A percentile compares a stretch with the other conserved stretches of the same genome.
These are phyloP conservation scores for Pyrenochaeta sp. DNA, from an alignment of 2,329 filamentous ascomycete species.

Conservation along the genomic window DNA sequence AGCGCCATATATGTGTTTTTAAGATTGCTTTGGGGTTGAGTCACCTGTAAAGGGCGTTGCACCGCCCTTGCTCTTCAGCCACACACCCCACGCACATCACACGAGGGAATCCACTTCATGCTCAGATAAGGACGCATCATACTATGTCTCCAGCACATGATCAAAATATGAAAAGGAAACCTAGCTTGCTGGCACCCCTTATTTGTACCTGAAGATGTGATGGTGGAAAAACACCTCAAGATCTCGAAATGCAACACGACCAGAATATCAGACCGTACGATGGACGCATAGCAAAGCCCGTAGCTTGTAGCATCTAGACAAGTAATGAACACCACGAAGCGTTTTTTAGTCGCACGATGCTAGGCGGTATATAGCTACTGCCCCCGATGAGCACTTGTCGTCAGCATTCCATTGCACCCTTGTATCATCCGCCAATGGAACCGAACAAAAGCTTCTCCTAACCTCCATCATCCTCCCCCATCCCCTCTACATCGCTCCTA, in stretches of 20 bases:
- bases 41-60: not conserved
- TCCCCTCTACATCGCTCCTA: not conserved
- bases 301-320: not conserved
- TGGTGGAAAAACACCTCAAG: too few relatives aligned
- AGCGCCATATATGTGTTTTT: not conserved
- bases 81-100: not conserved
- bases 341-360: not conserved
- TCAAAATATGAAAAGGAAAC: not conserved
- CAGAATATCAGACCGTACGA: not conserved
- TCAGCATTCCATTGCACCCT: slow-evolving; percentile 6
- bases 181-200: not conserved
- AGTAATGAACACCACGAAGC: not conserved
- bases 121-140: not conserved
- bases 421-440: slow-evolving; percentile 1
- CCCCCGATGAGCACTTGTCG: not conserved
- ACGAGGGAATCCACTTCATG: not conserved
- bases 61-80: slow-evolving; percentile 2
- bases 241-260: too few relatives aligned
- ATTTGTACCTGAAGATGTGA: too few relatives aligned
- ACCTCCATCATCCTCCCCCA: slow-evolving; percentile 1
- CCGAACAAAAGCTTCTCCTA: slow-evolving; percentile 3
- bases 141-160: not conserved
- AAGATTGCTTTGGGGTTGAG: not conserved
- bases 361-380: not conserved
- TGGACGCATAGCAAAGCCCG: not conserved